Evolutionary conservation across 306 rosid species (phyloP), one percentile per base, ranked within the genome.

Genomic region (Trichosanthes truncata): DNA sequence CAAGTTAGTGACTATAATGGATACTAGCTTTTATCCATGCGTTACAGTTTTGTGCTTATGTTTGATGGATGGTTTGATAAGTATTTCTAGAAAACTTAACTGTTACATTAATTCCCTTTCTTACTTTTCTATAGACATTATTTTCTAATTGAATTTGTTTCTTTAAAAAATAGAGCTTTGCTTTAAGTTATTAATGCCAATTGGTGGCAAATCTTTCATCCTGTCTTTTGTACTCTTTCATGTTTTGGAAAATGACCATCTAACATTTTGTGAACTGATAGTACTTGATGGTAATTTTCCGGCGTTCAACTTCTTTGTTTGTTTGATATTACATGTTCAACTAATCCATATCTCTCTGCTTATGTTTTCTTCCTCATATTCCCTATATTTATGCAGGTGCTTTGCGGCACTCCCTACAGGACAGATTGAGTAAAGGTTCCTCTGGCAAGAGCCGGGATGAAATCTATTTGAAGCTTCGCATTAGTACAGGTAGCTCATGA

Each of bases 341-440:
- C 33, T 41, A 20, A 69, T 11, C 40, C 68, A 11, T 65, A 65
- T 14, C 20, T 33, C 41, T 45, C 38, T 71, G 14, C 23, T 45
- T 46, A 21, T 25, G 38, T 23, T 23, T 45, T 25, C 15, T 10
- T 21, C 75, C 26, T 68, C 38, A 45, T 43, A 45, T 46, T 12
- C 8, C 56, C 60, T 23, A 29, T 29, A 74, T 46, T 49, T 41
- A 51, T 76, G 81, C 86, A 95, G 97, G 97, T 79, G 97, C 99
- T 81, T 86, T 95, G 52, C 93, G 99, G 38, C 99, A 91, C 73
- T 95, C 99, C 4, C 85, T 95, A 66, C 97, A 93, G 88, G 99
- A 93, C 76, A 92, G 99, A 86, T 78, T 95, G 84, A 87, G 99
- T 79, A 95, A 89, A 76, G 81, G 93, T 81, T 78, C 90, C 67